phyloP scores from a whole-genome alignment of 2,329 filamentous ascomycete species.

The Aspergillus sp. region DNA sequence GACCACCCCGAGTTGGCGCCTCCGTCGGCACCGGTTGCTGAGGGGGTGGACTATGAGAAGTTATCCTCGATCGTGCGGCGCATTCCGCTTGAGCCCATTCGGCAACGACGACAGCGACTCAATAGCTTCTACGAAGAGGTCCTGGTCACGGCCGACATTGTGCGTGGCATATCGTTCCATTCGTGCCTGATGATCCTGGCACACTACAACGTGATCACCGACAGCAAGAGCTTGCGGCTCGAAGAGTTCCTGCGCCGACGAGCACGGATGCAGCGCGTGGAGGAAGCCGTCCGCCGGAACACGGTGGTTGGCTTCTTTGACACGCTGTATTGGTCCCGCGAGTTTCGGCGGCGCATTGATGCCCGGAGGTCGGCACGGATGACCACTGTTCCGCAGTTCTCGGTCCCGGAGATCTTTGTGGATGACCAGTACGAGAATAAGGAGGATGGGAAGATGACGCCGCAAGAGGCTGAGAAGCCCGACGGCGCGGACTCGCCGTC shows the following conservation, averaged over 20 bases:
- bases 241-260: slow-evolving; percentile 91
- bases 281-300: slow-evolving; percentile 85
- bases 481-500: slow-evolving; percentile 16
- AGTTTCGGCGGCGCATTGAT: slow-evolving; percentile 67
- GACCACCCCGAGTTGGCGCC: slow-evolving; percentile 41
- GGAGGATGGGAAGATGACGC: slow-evolving; percentile 8
- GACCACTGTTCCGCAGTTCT: slow-evolving; percentile 66
- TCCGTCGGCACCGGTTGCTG: slow-evolving; percentile 31
- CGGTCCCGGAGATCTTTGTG: slow-evolving; percentile 81
- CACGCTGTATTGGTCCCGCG: slow-evolving; percentile 75
- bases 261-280: slow-evolving; percentile 81
- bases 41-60: slow-evolving; percentile 61
- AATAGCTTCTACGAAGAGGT: slow-evolving; percentile 98
- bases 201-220: slow-evolving; percentile 97
- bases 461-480: slow-evolving; percentile 2
- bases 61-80: slow-evolving; percentile 63
- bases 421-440: slow-evolving; percentile 47
- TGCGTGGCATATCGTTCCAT: slow-evolving; percentile 83
- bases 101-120: slow-evolving; percentile 65
- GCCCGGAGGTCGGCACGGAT: slow-evolving; percentile 66
- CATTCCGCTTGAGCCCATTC: slow-evolving; percentile 68
- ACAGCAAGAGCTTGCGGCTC: slow-evolving; percentile 87
- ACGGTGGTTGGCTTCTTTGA: slow-evolving; percentile 93
- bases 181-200: slow-evolving; percentile 89
- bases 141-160: slow-evolving; percentile 81